Evolutionary conservation across 2,329 filamentous ascomycete species (phyloP).

Genomic region (Rutstroemia sp.): DNA sequence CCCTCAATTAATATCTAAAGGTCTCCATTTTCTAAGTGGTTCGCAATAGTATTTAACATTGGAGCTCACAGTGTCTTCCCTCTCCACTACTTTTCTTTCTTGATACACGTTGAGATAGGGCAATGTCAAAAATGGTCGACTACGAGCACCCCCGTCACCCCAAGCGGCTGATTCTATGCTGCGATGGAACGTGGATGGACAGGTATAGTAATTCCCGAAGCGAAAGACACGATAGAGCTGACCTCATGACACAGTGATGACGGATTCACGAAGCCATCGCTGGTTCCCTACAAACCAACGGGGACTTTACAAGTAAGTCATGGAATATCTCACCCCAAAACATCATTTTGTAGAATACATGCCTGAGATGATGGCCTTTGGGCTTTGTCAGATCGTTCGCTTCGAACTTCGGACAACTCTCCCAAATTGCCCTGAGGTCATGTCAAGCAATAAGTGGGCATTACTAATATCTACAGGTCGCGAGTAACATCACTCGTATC

Average conservation of each 20-base stretch:
- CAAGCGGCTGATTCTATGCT: slow-evolving; percentile 27
- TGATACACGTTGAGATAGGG: background rate
- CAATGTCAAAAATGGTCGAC: slow-evolving; percentile 1
- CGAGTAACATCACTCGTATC: slow-evolving; percentile 54
- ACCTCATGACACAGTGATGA: slow-evolving; percentile 18
- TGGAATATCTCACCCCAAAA: background rate
- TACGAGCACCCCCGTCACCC: background rate
- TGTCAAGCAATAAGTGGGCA: background rate
- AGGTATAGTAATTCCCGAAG: slow-evolving; percentile 13
- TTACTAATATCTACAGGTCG: slow-evolving; percentile 38
- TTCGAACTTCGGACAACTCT: too few species aligned
- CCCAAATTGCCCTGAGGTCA: background rate
- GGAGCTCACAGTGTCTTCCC: background rate
- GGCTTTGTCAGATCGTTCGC: background rate
- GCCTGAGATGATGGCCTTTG: background rate
- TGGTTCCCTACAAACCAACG: slow-evolving; percentile 49
- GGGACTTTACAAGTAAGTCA: slow-evolving; percentile 33
- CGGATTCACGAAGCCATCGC: slow-evolving; percentile 24
- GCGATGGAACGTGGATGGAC: slow-evolving; percentile 29
- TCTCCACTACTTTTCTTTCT: background rate
- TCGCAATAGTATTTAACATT: background rate
- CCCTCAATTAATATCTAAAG: background rate
- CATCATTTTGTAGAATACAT: background rate
- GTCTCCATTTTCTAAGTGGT: background rate
- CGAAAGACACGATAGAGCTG: background rate